Evolutionary conservation across 1,284 basidiomycete genomes (phyloP).

Genomic region (Gomphus bonarii): DNA sequence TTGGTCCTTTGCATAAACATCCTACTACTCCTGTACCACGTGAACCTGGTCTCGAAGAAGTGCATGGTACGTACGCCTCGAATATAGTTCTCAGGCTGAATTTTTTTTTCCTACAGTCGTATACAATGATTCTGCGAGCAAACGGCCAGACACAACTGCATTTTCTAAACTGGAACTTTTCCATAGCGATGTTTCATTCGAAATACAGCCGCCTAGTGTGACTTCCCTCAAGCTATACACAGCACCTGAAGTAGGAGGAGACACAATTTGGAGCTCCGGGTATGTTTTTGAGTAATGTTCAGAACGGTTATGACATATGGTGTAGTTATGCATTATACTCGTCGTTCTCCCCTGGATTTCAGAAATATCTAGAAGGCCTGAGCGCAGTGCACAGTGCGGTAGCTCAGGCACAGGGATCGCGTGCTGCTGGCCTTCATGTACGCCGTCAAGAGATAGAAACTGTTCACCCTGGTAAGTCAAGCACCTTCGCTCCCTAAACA

Average conservation of each 20-base stretch:
- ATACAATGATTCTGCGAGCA: constrained; percentile 23
- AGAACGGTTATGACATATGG: constrained; percentile 1
- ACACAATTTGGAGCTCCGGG: constrained; percentile 16
- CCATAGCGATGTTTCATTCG: constrained; percentile 77
- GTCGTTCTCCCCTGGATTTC: constrained; percentile 55
- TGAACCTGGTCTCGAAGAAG: constrained; percentile 65
- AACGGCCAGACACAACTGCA: constrained; percentile 51
- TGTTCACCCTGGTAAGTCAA: constrained; percentile 25
- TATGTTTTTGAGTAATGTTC: background rate
- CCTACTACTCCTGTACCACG: constrained; percentile 70
- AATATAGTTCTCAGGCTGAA: background rate
- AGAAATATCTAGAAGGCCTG: constrained; percentile 57
- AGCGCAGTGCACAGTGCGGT: constrained; percentile 58
- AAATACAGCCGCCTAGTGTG: constrained; percentile 60
- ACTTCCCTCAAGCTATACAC: constrained; percentile 66
- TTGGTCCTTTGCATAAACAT: constrained; percentile 74
- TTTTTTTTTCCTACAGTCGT: constrained; percentile 19
- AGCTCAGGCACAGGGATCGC: constrained; percentile 56
- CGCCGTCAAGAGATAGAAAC: constrained; percentile 63
- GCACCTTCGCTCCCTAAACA: constrained; percentile 16
- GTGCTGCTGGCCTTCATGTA: constrained; percentile 53
- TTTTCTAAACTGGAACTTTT: constrained; percentile 75
- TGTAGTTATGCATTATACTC: constrained; percentile 35
- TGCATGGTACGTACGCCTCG: constrained; percentile 27
- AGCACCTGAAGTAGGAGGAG: constrained; percentile 16